Base-by-base conservation (phyloP, 805 yeast genomes). In the Debaryomyces castellii region DNA sequence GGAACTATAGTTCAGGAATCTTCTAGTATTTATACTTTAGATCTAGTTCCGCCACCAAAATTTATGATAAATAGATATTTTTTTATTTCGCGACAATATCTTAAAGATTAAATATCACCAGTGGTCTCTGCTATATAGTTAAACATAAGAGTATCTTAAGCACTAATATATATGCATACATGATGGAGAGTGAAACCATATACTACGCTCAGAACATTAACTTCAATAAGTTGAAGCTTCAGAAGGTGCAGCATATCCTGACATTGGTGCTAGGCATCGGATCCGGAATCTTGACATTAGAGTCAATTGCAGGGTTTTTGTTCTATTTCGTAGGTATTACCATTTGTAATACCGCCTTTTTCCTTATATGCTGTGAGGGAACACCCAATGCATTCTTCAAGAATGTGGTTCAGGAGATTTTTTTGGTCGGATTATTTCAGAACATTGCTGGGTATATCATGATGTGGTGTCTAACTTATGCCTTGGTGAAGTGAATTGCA, bases 391-490 rank as follows among this genome's bases (percentile, higher is more conserved):
- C 45, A 41, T 67, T 54, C 52, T 69, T 65, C 47, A 50, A 51
- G 18, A 59, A 47, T 16, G 74, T 77, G 0, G 16, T 61, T 5
- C 56, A 57, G 23, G 71, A 69, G 41, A 54, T 71, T 2, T 66
- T 71, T 34, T 22, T 69, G 10, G 64, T 58, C n/a, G 64, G 70
- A 1, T 39, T 71, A 8, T 49, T 60, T 39, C 55, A 59, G 6
- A 64, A 67, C 44, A 51, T 66, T 4, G 65, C 77, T 0, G 77
- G 76, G 7, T 73, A 52, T 45, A 57, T 72, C 17, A 71, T 73
- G 77, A 71, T 71, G 76, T 73, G 77, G 77, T 73, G 77, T 53
- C 60, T 73, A 57, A 71, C 70, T 32, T 69, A 63, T 51, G 76
- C 77, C 0, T 56, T 73, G 44, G 73, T 71, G 16, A 68, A 67